Conservation (phyloP, 257 asterid species). For the Mitragyna speciosa region DNA sequence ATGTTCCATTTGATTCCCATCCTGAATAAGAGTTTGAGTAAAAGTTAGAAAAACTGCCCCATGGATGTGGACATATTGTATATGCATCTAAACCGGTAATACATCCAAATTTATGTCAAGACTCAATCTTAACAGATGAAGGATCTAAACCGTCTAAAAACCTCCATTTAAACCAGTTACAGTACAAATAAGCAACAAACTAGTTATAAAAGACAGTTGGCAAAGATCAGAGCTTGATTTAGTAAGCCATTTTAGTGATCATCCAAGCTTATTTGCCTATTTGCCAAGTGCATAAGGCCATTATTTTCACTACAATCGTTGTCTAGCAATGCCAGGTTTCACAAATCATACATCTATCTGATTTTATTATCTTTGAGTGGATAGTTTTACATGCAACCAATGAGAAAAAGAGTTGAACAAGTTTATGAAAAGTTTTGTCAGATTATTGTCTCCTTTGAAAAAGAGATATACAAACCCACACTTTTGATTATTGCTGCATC, state of each 20-base stretch:
- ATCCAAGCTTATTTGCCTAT: too few species aligned
- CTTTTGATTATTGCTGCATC: neutral
- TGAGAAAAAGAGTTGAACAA: too few species aligned
- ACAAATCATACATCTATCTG: too few species aligned
- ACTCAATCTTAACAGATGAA: neutral
- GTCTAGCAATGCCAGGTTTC: neutral
- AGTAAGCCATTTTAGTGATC: neutral
- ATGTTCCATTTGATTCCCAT: slow-evolving; percentile 39
- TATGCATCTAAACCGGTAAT: neutral
- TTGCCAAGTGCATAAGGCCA: too few species aligned
- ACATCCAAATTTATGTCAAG: neutral
- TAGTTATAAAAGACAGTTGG: too few species aligned
- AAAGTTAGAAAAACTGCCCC: slow-evolving; percentile 11
- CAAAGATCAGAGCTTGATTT: neutral
- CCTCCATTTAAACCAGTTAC: neutral
- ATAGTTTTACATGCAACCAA: too few species aligned
- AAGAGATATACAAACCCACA: neutral
- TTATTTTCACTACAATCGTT: neutral
- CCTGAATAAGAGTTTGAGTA: slow-evolving; percentile 37
- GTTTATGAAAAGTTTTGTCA: neutral
- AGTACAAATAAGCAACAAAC: neutral
- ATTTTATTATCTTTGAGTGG: too few species aligned
- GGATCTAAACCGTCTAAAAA: neutral
- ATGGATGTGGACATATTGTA: neutral
- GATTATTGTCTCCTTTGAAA: neutral